Evolutionary conservation across 495 filamentous ascomycete genomes (phyloP), one percentile per base, ranked within the genome.

Genomic region (Elasticomyces elasticus): DNA sequence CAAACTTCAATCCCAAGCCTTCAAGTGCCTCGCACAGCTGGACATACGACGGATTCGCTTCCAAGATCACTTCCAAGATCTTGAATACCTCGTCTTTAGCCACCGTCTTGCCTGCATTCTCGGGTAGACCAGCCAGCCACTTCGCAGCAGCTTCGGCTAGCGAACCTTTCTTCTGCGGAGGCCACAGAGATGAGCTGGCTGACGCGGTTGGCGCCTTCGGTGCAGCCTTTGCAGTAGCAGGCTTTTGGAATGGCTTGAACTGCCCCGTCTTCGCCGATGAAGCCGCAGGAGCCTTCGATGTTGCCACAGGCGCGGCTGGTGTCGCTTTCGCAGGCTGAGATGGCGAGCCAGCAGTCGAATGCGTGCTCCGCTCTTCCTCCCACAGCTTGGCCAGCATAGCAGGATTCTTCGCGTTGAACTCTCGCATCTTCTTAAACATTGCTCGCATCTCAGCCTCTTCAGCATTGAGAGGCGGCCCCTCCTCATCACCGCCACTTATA

Each of bases 1-100:
- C 69, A 37, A 79, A 56, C 15, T 57, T 55, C 25, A 78, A 64
- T 1, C 72, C 71, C 42, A 63, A 63, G 1, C 38, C 27, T 49
- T 79, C 77, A n/a, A 79, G 61, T 27, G 62, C 57, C 52, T 74
- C 69, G 59, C 76, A 79, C 4, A 79, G 62, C 45, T 72, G 68
- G 47, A 64, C 65, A 60, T 79, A 79, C 17, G 67, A 71, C 0
- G 75, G 75, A 62, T 77, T 76, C 19, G 50, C 51, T 37, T 77
- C 64, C 19, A 79, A 56, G 24, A 79, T 76, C 19, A 49, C 51
- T 37, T 77, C 64, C 19, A 79, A 56, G 24, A 79, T 63, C 7
- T 49, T 49, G 37, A 64, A 61, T 0, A 79, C 64, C 20, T 68
- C 49, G 4, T 69, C 60, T n/a, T 64, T 15, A 17, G 15, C 28